A percentile compares a stretch with the other conserved stretches of the same genome.
Evolutionary conservation across 2,329 filamentous ascomycete genomes (phyloP).

Genomic region (Penicillium concentricum): DNA sequence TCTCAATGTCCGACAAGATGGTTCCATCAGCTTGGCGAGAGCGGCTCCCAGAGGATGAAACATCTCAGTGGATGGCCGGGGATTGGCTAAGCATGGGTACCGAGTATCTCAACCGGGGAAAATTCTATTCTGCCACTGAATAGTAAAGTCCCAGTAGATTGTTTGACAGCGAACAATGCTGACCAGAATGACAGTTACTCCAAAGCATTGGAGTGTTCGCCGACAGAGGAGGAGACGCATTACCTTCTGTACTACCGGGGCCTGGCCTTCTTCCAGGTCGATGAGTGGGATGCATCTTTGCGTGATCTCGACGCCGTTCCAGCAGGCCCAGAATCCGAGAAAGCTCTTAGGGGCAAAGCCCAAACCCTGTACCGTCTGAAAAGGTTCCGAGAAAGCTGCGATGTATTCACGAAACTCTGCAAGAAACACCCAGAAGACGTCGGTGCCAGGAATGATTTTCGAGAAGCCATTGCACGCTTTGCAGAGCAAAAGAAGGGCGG

Average conservation of each 20-base stretch:
- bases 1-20: conserved; percentile 37
- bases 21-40: conserved; percentile 42
- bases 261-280: conserved; percentile 30
- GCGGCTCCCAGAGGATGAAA: neutral
- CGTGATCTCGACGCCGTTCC: conserved; percentile 25
- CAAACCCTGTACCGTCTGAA: conserved; percentile 46
- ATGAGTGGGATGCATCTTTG: conserved; percentile 36
- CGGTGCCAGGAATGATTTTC: conserved; percentile 29
- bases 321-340: conserved; percentile 33
- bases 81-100: neutral
- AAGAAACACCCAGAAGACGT: conserved; percentile 37
- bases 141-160: neutral
- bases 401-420: conserved; percentile 35
- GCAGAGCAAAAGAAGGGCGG: conserved; percentile 16
- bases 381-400: conserved; percentile 37
- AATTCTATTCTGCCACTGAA: neutral
- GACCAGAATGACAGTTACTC: conserved; percentile 36
- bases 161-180: neutral
- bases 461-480: conserved; percentile 23
- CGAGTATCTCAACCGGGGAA: neutral
- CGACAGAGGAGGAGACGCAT: conserved; percentile 40
- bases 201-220: conserved; percentile 33
- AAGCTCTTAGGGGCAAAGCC: conserved; percentile 46
- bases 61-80: neutral
- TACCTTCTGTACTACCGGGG: conserved; percentile 36